phyloP scores from a whole-genome alignment of 2,329 filamentous ascomycete genomes.

The Penicillium corylophilum region DNA sequence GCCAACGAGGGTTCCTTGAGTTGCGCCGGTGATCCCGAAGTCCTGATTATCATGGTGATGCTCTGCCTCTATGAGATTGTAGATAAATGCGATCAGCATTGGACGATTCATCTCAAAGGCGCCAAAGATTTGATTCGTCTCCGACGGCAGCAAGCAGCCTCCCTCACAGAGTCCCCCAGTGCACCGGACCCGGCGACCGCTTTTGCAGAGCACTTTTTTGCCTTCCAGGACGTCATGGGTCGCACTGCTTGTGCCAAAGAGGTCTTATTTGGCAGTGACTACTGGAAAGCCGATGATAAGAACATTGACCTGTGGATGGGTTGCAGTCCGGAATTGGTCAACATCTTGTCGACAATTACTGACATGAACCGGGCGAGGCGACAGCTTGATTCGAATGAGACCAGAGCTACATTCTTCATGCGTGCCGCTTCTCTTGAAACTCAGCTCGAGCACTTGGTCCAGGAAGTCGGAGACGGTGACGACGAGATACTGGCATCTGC shows the following conservation, averaged over 20 bases:
- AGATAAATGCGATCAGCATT: constrained; percentile 45
- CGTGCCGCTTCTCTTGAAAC: constrained; percentile 37
- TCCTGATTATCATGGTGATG: constrained; percentile 47
- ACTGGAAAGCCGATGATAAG: constrained; percentile 44
- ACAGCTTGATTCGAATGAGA: constrained; percentile 24
- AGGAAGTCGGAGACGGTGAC: constrained; percentile 31
- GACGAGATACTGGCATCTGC: constrained; percentile 36
- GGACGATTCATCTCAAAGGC: constrained; percentile 51
- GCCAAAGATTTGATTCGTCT: constrained; percentile 49
- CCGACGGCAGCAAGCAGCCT: constrained; percentile 29
- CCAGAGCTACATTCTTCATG: constrained; percentile 28
- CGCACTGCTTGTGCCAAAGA: constrained; percentile 52
- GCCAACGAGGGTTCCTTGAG: constrained; percentile 26
- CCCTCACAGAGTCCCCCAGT: constrained; percentile 9
- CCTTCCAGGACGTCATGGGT: constrained; percentile 54
- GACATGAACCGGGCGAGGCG: constrained; percentile 45
- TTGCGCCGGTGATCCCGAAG: constrained; percentile 34
- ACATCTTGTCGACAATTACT: constrained; percentile 49
- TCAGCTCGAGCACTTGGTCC: constrained; percentile 35
- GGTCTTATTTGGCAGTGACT: constrained; percentile 49
- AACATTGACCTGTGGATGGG: constrained; percentile 50
- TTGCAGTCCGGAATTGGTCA: constrained; percentile 49
- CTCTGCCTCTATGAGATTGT: constrained; percentile 49
- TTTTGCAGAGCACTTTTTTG: constrained; percentile 50
- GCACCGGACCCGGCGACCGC: constrained; percentile 30